Evolutionary conservation across 2,329 filamentous ascomycete genomes (phyloP).

Genomic region (Endothia cerciana): DNA sequence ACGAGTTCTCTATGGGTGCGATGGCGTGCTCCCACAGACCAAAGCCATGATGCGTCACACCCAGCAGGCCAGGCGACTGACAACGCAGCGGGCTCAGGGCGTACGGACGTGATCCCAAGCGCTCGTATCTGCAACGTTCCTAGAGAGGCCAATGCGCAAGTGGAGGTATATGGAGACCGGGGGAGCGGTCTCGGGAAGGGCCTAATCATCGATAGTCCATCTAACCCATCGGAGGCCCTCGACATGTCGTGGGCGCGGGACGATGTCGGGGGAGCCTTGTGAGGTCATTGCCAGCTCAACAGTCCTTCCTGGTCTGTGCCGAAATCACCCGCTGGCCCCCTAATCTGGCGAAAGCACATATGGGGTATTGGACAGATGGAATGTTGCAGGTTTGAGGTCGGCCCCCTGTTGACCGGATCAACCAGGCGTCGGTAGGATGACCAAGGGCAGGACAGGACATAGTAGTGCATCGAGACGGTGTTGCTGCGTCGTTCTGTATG

Average conservation of each 20-base stretch:
- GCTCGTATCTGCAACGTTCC: neutral
- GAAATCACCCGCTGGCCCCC: neutral
- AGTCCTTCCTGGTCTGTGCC: neutral
- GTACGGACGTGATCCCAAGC: neutral
- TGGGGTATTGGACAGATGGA: neutral
- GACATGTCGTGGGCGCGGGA: neutral
- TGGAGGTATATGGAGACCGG: neutral
- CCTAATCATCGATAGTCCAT: neutral
- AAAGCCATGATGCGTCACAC: neutral
- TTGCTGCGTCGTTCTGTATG: neutral
- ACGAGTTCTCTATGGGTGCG: constrained; percentile 3
- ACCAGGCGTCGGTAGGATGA: neutral
- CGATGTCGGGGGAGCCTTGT: neutral
- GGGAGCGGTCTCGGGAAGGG: constrained; percentile 3
- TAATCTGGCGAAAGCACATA: neutral
- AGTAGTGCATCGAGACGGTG: neutral
- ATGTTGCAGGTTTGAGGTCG: neutral
- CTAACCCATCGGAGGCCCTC: neutral
- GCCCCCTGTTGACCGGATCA: neutral
- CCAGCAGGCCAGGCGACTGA: neutral
- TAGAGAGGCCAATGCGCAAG: neutral
- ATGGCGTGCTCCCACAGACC: constrained; percentile 1
- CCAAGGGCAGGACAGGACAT: neutral
- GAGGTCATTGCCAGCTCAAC: neutral
- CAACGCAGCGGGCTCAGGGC: neutral